phyloP scores from a whole-genome alignment of 306 rosid species.

The Biancaea sappan region DNA sequence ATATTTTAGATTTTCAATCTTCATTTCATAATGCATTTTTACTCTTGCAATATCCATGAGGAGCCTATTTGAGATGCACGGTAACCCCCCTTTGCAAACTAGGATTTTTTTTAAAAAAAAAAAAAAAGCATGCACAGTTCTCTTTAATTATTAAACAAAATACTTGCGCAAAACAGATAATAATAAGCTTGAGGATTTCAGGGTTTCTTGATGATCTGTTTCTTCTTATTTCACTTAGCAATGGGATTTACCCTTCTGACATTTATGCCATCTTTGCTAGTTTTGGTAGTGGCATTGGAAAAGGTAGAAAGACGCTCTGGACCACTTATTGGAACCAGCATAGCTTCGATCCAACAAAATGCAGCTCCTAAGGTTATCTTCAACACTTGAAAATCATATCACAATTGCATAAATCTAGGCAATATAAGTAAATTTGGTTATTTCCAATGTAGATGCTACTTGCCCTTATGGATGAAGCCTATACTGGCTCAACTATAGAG shows the following conservation, averaged over 20 bases:
- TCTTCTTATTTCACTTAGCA: slow-evolving; percentile 6
- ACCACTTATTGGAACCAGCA: slow-evolving; percentile 83
- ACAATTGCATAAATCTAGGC: slow-evolving; percentile 29
- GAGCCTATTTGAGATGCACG: background rate
- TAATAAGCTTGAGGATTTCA: slow-evolving; percentile 15
- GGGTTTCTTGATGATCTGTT: slow-evolving; percentile 1
- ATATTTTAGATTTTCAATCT: slow-evolving; percentile 19
- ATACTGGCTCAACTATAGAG: slow-evolving; percentile 93
- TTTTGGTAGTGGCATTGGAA: slow-evolving; percentile 91
- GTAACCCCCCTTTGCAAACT: too few species aligned
- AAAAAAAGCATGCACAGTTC: background rate
- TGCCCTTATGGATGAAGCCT: slow-evolving; percentile 99
- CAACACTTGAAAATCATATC: slow-evolving; percentile 22
- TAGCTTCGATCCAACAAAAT: slow-evolving; percentile 94
- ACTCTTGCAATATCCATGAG: slow-evolving; percentile 1
- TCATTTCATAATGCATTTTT: background rate
- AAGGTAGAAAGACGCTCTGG: slow-evolving; percentile 85
- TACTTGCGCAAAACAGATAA: slow-evolving; percentile 4
- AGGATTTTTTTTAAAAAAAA: too few species aligned
- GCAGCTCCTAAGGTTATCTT: slow-evolving; percentile 84
- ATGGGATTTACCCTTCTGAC: slow-evolving; percentile 19
- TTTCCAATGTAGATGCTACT: slow-evolving; percentile 78
- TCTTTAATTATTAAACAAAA: slow-evolving; percentile 18
- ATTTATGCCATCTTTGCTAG: slow-evolving; percentile 47
- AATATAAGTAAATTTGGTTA: slow-evolving; percentile 6